These are phyloP conservation scores for Colletotrichum aenigma DNA, from an alignment of 2,329 filamentous ascomycete genomes.

Conservation along the genomic window DNA sequence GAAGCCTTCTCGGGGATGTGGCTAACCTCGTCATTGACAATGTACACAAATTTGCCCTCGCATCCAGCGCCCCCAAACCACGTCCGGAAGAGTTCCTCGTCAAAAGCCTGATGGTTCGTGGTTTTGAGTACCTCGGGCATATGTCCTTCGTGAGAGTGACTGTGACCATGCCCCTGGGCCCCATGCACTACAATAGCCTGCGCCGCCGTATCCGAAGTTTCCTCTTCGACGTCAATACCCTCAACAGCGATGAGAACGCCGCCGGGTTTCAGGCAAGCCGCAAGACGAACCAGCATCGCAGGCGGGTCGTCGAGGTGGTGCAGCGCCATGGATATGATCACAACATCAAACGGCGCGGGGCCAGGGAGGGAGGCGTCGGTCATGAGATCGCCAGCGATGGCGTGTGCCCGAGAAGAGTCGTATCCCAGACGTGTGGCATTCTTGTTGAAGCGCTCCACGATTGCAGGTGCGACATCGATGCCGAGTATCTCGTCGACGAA, in stretches of 20 bases:
- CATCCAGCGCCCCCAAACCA: constrained; percentile 45
- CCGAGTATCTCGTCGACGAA: constrained; percentile 34
- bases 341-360: constrained; percentile 32
- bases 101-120: constrained; percentile 26
- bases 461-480: constrained; percentile 37
- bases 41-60: constrained; percentile 25
- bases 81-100: constrained; percentile 22
- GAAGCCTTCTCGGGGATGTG: constrained; percentile 1
- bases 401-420: constrained; percentile 28
- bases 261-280: constrained; percentile 29
- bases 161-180: neutral
- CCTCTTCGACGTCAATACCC: constrained; percentile 22
- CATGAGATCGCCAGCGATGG: constrained; percentile 34
- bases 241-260: constrained; percentile 38
- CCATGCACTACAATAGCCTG: constrained; percentile 12
- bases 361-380: constrained; percentile 22
- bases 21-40: constrained; percentile 11
- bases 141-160: neutral
- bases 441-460: constrained; percentile 35
- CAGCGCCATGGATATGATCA: constrained; percentile 38
- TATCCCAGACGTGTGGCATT: constrained; percentile 27
- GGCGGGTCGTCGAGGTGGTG: constrained; percentile 36
- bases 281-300: constrained; percentile 30
- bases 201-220: neutral
- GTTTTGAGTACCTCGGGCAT: constrained; percentile 15